Base-by-base conservation (phyloP, 805 yeast genomes). In the Clavispora carvajalis region DNA sequence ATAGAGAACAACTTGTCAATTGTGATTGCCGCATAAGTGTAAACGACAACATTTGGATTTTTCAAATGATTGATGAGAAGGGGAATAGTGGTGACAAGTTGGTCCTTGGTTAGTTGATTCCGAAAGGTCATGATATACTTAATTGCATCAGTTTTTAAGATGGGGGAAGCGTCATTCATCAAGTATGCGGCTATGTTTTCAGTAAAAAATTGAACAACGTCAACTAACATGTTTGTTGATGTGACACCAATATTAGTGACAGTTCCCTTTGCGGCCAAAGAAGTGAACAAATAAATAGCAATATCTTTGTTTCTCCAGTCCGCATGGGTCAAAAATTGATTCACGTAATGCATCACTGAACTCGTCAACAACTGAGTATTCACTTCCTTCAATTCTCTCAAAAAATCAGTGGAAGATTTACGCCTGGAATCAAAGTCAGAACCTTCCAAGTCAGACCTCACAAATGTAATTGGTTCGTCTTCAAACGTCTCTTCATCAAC, bases 401-500 rank as follows among this genome's bases (percentile, higher is more conserved):
- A 68, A 55, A 93, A 89, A 54, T 88, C 97, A 1, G 95, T 86
- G n/a, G 97, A 81, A 0, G 96, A 80, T 52, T 95, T 79, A 62
- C 97, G 76, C 62, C 99, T 78, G 1, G 96, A 83, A 56, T 90
- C 98, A 11, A 84, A 77, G 58, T 91, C 98, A 0, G 95, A 82
- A 5, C 98, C 98, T 63, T 95, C 99, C 34, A 95, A 70, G 61
- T 93, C 99, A 46, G 95, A 76, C 55, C 98, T 77, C 16, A 90
- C 90, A 58, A 74, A 93, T 54, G 87, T 95, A 40, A 93, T 83
- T 26, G 99, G 99, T 58, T 93, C 99, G 63, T 93, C 99, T 62
- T 93, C 99, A 60, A 93, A 91, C 46, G 82, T 62, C 61, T 95
- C 99, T 54, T 87, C 88, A 58, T 93, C 99, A 2, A 84, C 73